Conservation (phyloP, 192 early-diverging fungal genomes). For the Cetraspora pellucida region DNA sequence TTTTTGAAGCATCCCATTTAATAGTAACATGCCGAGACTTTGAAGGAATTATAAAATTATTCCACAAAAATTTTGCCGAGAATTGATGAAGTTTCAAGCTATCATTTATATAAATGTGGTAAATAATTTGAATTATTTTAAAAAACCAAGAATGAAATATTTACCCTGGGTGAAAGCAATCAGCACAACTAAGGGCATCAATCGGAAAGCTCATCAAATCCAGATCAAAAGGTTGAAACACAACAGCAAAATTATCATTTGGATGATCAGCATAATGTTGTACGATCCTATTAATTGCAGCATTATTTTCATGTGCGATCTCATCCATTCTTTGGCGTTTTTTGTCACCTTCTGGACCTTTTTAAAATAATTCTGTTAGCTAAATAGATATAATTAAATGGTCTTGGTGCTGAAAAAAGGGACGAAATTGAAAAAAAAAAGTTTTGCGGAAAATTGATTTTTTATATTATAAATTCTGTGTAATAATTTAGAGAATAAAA, state of each 20-base stretch:
- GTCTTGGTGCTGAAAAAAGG: too few species aligned
- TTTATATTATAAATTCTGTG: too few species aligned
- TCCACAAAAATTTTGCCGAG: constrained; percentile 14
- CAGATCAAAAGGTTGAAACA: constrained; percentile 48
- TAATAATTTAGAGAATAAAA: too few species aligned
- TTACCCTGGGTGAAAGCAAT: constrained; percentile 63
- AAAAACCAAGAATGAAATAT: constrained; percentile 40
- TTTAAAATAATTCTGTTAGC: background rate
- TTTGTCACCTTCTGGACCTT: constrained; percentile 37
- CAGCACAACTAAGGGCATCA: constrained; percentile 50
- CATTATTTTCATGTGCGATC: constrained; percentile 48
- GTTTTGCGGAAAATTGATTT: too few species aligned
- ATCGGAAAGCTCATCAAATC: constrained; percentile 46
- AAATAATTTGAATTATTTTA: constrained; percentile 4
- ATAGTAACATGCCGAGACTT: background rate
- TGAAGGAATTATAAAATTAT: constrained; percentile 1
- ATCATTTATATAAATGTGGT: background rate
- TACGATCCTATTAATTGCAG: constrained; percentile 42
- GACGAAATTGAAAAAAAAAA: too few species aligned
- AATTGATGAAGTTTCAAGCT: constrained; percentile 8
- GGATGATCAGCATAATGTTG: constrained; percentile 36
- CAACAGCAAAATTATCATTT: constrained; percentile 48
- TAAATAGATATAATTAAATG: background rate
- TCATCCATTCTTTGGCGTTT: constrained; percentile 51
- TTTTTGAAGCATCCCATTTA: background rate